Evolutionary conservation across 192 early-diverging fungal genomes (phyloP).

Genomic region (Podila epicladia): DNA sequence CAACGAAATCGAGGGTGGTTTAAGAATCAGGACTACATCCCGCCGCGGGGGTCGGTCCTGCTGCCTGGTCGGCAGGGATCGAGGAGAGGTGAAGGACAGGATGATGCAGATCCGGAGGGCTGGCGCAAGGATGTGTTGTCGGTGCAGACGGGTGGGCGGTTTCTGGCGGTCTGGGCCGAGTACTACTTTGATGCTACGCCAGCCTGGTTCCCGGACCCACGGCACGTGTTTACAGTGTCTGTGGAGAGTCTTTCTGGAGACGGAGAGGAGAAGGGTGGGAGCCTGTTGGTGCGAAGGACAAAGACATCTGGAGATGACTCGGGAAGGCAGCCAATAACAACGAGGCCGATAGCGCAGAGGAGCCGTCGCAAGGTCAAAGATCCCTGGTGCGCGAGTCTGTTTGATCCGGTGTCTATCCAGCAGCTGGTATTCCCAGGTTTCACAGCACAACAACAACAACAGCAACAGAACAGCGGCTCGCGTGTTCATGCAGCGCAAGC

Average conservation of each 20-base stretch:
- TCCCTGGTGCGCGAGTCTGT: conserved; percentile 17
- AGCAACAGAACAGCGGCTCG: neutral
- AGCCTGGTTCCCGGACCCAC: conserved; percentile 18
- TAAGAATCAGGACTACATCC: conserved; percentile 33
- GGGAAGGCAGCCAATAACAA: too few relatives aligned
- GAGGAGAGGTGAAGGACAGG: neutral
- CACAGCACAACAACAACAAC: neutral
- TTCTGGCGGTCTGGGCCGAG: conserved; percentile 49
- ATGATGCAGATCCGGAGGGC: neutral
- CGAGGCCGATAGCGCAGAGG: too few relatives aligned
- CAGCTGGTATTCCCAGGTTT: conserved; percentile 19
- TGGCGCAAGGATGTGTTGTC: conserved; percentile 43
- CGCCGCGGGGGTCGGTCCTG: neutral
- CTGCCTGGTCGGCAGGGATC: neutral
- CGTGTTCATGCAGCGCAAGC: too few relatives aligned
- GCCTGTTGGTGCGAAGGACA: neutral
- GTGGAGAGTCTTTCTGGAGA: neutral
- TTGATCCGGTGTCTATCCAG: conserved; percentile 19
- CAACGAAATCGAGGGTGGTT: conserved; percentile 47
- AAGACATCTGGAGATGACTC: too few relatives aligned
- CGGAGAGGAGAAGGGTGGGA: neutral
- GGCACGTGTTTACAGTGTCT: conserved; percentile 10
- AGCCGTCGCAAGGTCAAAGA: neutral
- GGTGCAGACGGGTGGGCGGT: conserved; percentile 45
- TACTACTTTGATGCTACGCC: conserved; percentile 47